Percentiles rank a stretch among this genome's conserved stretches.
Conservation (phyloP, 495 filamentous ascomycete species). For the Letharia lupina region DNA sequence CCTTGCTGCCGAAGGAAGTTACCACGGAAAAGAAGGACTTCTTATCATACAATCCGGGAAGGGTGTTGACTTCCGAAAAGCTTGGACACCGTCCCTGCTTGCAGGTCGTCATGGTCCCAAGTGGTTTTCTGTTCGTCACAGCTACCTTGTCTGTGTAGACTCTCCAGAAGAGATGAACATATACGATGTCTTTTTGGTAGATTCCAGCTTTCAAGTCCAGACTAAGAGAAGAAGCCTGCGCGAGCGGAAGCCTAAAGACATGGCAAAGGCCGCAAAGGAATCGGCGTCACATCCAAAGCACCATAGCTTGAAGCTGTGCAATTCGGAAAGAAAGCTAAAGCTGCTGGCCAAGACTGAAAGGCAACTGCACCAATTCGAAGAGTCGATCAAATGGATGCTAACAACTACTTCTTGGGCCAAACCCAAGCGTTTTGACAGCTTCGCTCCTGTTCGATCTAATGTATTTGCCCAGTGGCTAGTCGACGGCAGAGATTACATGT, state of each 20-base stretch:
- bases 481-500: conserved; percentile 97
- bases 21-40: conserved; percentile 96
- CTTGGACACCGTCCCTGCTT: conserved; percentile 64
- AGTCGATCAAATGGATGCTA: conserved; percentile 81
- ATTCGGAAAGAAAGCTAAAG: conserved; percentile 82
- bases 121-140: conserved; percentile 97
- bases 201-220: conserved; percentile 71
- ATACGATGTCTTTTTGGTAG: conserved; percentile 94
- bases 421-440: conserved; percentile 82
- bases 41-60: conserved; percentile 85
- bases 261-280: conserved; percentile 51
- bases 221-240: conserved; percentile 53
- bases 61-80: conserved; percentile 78
- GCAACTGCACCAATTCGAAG: conserved; percentile 83
- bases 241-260: conserved; percentile 55
- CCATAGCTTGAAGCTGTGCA: conserved; percentile 73
- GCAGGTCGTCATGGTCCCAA: conserved; percentile 78
- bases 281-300: conserved; percentile 65
- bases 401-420: conserved; percentile 70
- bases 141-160: conserved; percentile 95
- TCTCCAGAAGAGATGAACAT: conserved; percentile 98
- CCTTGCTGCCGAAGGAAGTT: conserved; percentile 88
- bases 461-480: conserved; percentile 96
- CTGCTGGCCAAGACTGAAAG: conserved; percentile 88
- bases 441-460: conserved; percentile 77